Evolutionary conservation across 2,329 filamentous ascomycete species (phyloP).

Genomic region (Phialophora tarda): DNA sequence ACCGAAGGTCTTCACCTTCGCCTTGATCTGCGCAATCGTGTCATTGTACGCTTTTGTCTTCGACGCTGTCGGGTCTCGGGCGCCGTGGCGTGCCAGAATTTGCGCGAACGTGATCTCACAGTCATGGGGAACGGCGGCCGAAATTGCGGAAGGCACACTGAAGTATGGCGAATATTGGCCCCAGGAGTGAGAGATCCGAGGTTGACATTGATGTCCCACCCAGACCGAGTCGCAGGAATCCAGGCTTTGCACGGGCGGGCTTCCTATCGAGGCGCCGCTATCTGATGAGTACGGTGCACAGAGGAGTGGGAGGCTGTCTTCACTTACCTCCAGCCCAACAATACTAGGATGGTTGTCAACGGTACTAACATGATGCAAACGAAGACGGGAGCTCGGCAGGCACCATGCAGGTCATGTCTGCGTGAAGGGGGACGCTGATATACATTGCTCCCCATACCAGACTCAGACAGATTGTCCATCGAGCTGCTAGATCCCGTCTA

Average conservation of each 20-base stretch:
- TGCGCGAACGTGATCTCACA: conserved; percentile 16
- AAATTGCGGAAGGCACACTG: conserved; percentile 16
- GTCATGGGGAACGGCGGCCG: not conserved
- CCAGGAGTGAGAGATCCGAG: conserved; percentile 16
- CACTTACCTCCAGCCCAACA: conserved; percentile 16
- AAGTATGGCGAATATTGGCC: conserved; percentile 20
- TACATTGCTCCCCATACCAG: not conserved
- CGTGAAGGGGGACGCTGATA: not conserved
- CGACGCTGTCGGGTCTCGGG: conserved; percentile 17
- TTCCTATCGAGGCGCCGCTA: not conserved
- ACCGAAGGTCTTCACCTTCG: conserved; percentile 6
- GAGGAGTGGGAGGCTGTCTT: not conserved
- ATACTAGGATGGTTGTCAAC: not conserved
- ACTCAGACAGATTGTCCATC: conserved; percentile 9
- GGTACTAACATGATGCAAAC: conserved; percentile 4
- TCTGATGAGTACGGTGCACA: not conserved
- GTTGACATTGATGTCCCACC: conserved; percentile 15
- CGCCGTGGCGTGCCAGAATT: conserved; percentile 15
- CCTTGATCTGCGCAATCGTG: conserved; percentile 11
- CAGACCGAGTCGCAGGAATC: conserved; percentile 10
- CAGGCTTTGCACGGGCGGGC: not conserved
- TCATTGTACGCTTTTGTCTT: conserved; percentile 17
- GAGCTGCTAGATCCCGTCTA: conserved; percentile 7
- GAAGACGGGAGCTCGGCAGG: conserved; percentile 12
- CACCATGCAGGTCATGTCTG: not conserved